These are phyloP conservation scores for Kwoniella sp. DNA, from an alignment of 768 basidiomycete genomes.

Conservation along the genomic window DNA sequence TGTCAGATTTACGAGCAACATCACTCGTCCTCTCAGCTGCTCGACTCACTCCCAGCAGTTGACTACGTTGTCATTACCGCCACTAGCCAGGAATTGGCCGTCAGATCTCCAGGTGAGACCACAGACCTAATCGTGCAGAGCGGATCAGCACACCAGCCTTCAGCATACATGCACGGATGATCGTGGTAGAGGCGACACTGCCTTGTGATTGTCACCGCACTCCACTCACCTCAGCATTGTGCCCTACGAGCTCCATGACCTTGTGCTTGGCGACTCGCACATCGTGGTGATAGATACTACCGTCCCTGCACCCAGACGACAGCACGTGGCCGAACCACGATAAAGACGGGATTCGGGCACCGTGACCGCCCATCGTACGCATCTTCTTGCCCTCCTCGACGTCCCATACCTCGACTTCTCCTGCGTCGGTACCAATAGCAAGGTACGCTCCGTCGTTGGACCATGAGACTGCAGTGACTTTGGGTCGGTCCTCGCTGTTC, in stretches of 20 bases:
- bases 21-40: conserved; percentile 52
- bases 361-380: conserved; percentile 85
- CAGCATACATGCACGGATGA: too few relatives aligned
- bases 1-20: conserved; percentile 28
- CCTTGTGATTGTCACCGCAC: too few relatives aligned
- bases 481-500: conserved; percentile 44
- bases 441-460: conserved; percentile 65
- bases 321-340: conserved; percentile 87
- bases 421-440: conserved; percentile 64
- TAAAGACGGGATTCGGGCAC: conserved; percentile 75
- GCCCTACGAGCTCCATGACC: conserved; percentile 84
- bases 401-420: conserved; percentile 92
- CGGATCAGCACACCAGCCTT: not conserved
- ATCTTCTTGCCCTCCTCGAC: conserved; percentile 74
- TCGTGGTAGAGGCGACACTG: not conserved
- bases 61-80: conserved; percentile 96
- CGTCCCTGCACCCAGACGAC: conserved; percentile 85
- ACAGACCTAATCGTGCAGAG: conserved; percentile 59
- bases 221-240: conserved; percentile 80
- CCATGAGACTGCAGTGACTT: conserved; percentile 55
- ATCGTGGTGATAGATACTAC: conserved; percentile 95
- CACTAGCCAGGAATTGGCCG: conserved; percentile 84
- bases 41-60: conserved; percentile 92
- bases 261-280: conserved; percentile 85
- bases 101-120: conserved; percentile 86